These are phyloP conservation scores for Aspergillus chevalieri DNA, from an alignment of 2,329 filamentous ascomycete genomes.

Conservation along the genomic window DNA sequence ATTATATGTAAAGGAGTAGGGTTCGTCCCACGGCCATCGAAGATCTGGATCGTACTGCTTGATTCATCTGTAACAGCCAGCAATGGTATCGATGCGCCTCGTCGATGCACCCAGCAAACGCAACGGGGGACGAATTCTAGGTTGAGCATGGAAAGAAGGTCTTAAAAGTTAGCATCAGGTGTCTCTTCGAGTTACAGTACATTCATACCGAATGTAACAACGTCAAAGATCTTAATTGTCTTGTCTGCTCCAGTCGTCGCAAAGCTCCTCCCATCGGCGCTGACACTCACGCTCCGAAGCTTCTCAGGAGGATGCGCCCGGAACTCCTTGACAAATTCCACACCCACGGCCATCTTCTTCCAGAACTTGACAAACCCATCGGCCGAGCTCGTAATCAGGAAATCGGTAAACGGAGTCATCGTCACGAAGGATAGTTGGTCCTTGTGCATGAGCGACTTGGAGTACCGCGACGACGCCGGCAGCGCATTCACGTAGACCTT, in stretches of 20 bases:
- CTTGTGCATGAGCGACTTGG: constrained; percentile 96
- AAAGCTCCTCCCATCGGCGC: constrained; percentile 86
- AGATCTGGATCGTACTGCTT: constrained; percentile 70
- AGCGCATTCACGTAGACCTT: constrained; percentile 90
- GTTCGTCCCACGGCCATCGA: constrained; percentile 82
- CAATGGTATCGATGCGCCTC: constrained; percentile 79
- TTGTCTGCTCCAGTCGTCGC: constrained; percentile 67
- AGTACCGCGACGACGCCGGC: constrained; percentile 75
- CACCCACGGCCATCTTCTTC: constrained; percentile 86
- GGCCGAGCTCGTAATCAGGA: constrained; percentile 85
- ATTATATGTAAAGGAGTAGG: constrained; percentile 70
- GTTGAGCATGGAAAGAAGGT: constrained; percentile 75
- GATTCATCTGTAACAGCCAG: constrained; percentile 75
- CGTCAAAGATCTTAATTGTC: constrained; percentile 52
- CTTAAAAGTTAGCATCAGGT: constrained; percentile 32
- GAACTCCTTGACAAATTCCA: constrained; percentile 99
- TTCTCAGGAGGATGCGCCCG: constrained; percentile 83
- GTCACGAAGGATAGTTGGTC: constrained; percentile 85
- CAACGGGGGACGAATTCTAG: constrained; percentile 69
- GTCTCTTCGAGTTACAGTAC: constrained; percentile 10
- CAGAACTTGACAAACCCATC: constrained; percentile 99
- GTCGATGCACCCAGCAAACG: constrained; percentile 85
- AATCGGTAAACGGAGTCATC: constrained; percentile 86
- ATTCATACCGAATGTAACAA: constrained; percentile 65
- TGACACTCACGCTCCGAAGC: constrained; percentile 67